phyloP scores from a whole-genome alignment of 257 asterid species.

The Nicotiana paniculata region DNA sequence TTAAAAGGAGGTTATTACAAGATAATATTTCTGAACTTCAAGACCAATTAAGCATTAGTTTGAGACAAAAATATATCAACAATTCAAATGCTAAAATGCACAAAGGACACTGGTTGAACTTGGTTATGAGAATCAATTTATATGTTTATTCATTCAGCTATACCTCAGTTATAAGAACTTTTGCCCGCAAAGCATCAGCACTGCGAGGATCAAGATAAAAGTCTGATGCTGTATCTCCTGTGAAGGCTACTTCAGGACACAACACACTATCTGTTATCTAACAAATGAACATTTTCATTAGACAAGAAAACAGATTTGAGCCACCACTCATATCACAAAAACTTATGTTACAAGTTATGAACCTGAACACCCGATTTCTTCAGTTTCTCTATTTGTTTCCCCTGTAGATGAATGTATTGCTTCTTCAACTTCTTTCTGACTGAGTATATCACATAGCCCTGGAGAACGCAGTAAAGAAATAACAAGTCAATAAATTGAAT shows the following conservation, averaged over 20 bases:
- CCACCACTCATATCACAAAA: not conserved
- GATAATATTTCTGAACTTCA: not conserved
- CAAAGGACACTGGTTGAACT: not conserved
- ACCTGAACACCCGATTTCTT: slow-evolving; percentile 97
- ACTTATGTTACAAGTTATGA: slow-evolving; percentile 11
- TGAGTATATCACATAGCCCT: slow-evolving; percentile 96
- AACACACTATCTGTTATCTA: slow-evolving; percentile 87
- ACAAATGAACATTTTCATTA: slow-evolving; percentile 12
- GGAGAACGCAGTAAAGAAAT: slow-evolving; percentile 10
- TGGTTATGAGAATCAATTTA: not conserved
- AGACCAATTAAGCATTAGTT: not conserved
- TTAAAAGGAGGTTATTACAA: not conserved
- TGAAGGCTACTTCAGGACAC: slow-evolving; percentile 93
- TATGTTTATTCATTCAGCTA: not conserved
- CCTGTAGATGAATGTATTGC: slow-evolving; percentile 75
- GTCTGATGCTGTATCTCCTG: slow-evolving; percentile 88
- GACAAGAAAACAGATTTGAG: not conserved
- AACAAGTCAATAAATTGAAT: not conserved
- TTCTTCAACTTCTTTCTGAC: slow-evolving; percentile 87
- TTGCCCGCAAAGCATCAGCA: slow-evolving; percentile 95
- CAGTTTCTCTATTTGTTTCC: slow-evolving; percentile 87
- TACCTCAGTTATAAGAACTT: slow-evolving; percentile 92
- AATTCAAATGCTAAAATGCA: not conserved
- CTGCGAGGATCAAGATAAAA: slow-evolving; percentile 76
- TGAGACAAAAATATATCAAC: not conserved